These are phyloP conservation scores for Ceratocystis papillata DNA, from an alignment of 2,329 filamentous ascomycete genomes.

Conservation along the genomic window DNA sequence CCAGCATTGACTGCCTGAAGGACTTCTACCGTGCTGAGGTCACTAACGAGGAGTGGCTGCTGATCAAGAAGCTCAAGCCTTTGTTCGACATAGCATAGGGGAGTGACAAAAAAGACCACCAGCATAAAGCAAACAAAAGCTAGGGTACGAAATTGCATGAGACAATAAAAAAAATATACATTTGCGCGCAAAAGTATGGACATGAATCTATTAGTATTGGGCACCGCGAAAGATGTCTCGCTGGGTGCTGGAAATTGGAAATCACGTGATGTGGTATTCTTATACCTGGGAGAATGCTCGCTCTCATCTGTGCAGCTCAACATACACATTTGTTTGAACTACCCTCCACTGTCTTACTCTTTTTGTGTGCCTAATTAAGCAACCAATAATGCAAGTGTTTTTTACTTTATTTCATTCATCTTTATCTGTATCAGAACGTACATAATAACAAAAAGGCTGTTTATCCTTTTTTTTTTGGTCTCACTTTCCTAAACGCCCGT, in stretches of 20 bases:
- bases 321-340: background rate
- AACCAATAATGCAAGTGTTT: background rate
- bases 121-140: background rate
- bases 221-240: no score
- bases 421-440: constrained; percentile 18
- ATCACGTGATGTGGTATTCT: background rate
- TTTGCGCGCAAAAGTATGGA: no score
- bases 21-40: constrained; percentile 87
- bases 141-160: background rate
- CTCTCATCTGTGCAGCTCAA: background rate
- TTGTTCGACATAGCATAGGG: constrained; percentile 73
- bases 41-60: constrained; percentile 80
- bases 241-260: background rate
- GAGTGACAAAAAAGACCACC: background rate
- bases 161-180: background rate
- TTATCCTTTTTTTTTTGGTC: constrained; percentile 17
- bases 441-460: constrained; percentile 13
- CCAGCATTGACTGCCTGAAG: constrained; percentile 89
- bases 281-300: background rate
- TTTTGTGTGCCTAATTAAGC: background rate
- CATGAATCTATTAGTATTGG: background rate
- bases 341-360: background rate
- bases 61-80: constrained; percentile 92
- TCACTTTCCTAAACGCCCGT: constrained; percentile 11
- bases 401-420: constrained; percentile 17